Base-by-base conservation (phyloP, 495 filamentous ascomycete species). In the Astrothelium macrocarpum region DNA sequence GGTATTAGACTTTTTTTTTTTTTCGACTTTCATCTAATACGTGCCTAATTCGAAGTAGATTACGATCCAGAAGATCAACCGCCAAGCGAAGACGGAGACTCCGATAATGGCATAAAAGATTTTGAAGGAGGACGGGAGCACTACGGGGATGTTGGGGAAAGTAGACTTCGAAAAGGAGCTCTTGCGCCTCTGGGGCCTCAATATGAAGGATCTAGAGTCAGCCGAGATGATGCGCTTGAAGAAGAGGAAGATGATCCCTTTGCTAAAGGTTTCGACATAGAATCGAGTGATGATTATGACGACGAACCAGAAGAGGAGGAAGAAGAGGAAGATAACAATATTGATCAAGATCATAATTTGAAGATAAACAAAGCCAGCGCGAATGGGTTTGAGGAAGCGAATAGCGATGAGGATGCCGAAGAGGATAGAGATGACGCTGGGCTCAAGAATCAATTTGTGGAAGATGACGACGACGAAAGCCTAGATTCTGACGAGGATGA, bases 121-220 rank as follows among this genome's bases (percentile, higher is more conserved):
- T 75, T 74, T 74, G 70, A 81, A 65, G 73, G 85, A 71, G 78
- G 72, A 23, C 85, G 90, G 18, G 93, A 94, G 66, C 93, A 98
- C 70, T 98, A 98, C 72, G 81, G 86, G 28, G 75, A 82, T 62
- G 88, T 96, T 69, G 87, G 88, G 20, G 93, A 93, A 79, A 92
- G 86, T 74, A 91, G 88, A 71, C 81, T 97, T 53, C 85, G 90
- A 63, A 89, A 91, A 71, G 80, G 81, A 62, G 85, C 90, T 14
- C 78, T 77, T 29, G 76, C 79, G 60, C 73, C 73, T 23, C 81
- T 90, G 0, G 94, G 93, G 7, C 88, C 90, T 42, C 84, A 90
- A 71, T 98, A 98, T 72, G 78, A 82, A 46, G 94, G 93, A 12
- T 80, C 88, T 3, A 82, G 81, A 58, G 82, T 98, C n/a, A 90